These are phyloP conservation scores for Didymella pomorum DNA, from an alignment of 2,329 filamentous ascomycete genomes.

Conservation along the genomic window DNA sequence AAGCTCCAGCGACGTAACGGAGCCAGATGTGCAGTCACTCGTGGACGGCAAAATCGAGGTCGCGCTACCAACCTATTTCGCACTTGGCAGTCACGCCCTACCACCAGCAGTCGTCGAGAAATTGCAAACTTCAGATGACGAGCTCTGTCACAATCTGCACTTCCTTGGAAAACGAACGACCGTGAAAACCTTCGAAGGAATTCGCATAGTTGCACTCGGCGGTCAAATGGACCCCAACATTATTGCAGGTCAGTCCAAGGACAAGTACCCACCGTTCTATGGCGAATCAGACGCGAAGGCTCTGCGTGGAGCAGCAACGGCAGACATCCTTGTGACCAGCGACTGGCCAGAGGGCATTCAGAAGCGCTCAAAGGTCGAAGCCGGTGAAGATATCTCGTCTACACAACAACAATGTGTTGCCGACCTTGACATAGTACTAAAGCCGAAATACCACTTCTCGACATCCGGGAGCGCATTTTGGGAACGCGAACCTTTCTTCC, in stretches of 20 bases:
- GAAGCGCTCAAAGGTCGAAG: conserved; percentile 69
- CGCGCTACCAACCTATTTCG: conserved; percentile 89
- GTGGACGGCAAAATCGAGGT: conserved; percentile 76
- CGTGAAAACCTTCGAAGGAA: conserved; percentile 87
- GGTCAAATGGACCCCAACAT: conserved; percentile 72
- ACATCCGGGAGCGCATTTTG: conserved; percentile 76
- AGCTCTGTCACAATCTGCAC: conserved; percentile 88
- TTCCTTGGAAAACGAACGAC: conserved; percentile 85
- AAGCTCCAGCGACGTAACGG: conserved; percentile 59
- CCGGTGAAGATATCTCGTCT: conserved; percentile 64
- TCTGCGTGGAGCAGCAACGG: conserved; percentile 76
- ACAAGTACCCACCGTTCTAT: conserved; percentile 80
- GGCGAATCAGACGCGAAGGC: conserved; percentile 77
- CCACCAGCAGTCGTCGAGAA: conserved; percentile 75
- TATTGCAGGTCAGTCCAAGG: conserved; percentile 69
- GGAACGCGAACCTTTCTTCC: conserved; percentile 92
- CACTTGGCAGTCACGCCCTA: conserved; percentile 75
- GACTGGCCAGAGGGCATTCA: conserved; percentile 83
- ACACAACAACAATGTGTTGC: conserved; percentile 72
- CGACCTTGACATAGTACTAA: conserved; percentile 78
- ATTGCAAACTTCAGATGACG: conserved; percentile 72
- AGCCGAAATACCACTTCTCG: conserved; percentile 92
- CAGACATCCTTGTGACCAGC: conserved; percentile 87
- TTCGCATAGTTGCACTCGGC: conserved; percentile 86
- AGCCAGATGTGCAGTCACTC: conserved; percentile 68